Base-by-base conservation (phyloP, 1,284 basidiomycete species). In the Ganoderma boninense region DNA sequence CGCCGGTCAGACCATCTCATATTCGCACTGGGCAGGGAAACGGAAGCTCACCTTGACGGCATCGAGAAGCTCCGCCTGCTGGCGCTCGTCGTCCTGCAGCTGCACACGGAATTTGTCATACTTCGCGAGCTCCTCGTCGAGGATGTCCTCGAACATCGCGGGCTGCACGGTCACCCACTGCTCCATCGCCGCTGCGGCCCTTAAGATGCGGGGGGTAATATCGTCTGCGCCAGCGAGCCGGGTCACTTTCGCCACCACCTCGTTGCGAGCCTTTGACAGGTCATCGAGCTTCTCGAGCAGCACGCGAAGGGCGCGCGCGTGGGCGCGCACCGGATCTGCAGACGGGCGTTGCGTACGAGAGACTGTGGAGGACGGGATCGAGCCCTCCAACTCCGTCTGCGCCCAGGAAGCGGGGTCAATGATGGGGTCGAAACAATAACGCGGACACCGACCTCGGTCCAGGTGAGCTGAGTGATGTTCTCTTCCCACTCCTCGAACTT, bases 401-500 rank as follows among this genome's bases (percentile, higher is more conserved):
- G 32, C n/a, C 62, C 44, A 18, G 20, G 14, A n/a, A 5, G 13
- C 35, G 29, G 23, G 63, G 46, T 49, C 29, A 49, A 8, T 10
- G 20, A n/a, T 40, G 56, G 26, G 7, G n/a, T n/a, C 62, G 56
- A 40, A 64, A n/a, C 29, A 42, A 52, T 32, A 52, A 11, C 26
- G 26, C 1, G 32, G 18, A 38, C 8, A 74, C 80, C 69, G 76
- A 94, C 94, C 85, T 95, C 91, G 67, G 92, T 90, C 80, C 87
- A 89, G 20, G 88, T 92, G 67, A 98, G 84, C 69, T 93, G 87
- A 23, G 82, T 81, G 64, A 97, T 92, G 65, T 86, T 87, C n/a
- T 86, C 84, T 75, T 92, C 91, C 95, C 95, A 97, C 75, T 96
- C 90, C 62, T 92, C 91, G 93, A 95, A 98, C 79, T 97, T 96